phyloP scores from a whole-genome alignment of 2,329 filamentous ascomycete genomes.

The Chaetomium olivaceum region DNA sequence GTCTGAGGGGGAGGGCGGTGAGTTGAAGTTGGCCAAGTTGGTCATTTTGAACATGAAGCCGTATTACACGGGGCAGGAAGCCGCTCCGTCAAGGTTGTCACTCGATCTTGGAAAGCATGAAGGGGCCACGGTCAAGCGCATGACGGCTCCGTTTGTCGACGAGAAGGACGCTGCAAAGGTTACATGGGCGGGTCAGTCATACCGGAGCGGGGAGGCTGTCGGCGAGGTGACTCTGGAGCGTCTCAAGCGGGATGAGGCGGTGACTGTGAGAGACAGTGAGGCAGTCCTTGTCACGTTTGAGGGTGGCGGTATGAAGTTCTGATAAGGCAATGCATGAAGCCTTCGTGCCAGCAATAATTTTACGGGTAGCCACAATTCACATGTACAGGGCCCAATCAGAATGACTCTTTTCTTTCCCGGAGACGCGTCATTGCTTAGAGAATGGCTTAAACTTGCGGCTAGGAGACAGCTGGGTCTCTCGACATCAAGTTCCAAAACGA shows the following conservation, averaged over 20 bases:
- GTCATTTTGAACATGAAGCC: conserved; percentile 28
- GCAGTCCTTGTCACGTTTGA: conserved; percentile 23
- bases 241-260: conserved; percentile 8
- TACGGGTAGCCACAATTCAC: background rate
- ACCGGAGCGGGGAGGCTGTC: conserved; percentile 20
- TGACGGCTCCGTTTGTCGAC: conserved; percentile 28
- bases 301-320: background rate
- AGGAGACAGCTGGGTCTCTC: too few relatives aligned
- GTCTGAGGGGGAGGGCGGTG: background rate
- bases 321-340: background rate
- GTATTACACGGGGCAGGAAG: conserved; percentile 20
- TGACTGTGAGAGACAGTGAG: conserved; percentile 24
- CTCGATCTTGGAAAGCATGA: conserved; percentile 24
- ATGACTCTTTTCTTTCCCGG: too few relatives aligned
- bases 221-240: conserved; percentile 19
- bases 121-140: conserved; percentile 26
- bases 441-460: too few relatives aligned
- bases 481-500: too few relatives aligned
- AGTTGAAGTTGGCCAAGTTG: conserved; percentile 15
- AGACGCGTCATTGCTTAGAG: too few relatives aligned
- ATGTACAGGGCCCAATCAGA: too few relatives aligned
- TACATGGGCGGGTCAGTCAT: conserved; percentile 30
- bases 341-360: background rate
- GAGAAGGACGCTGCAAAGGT: conserved; percentile 28
- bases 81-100: background rate